Percentiles rank a stretch among this genome's conserved stretches.
These are phyloP conservation scores for Cryptococcus neoformans DNA, from an alignment of 1,284 basidiomycete species.

Conservation along the genomic window DNA sequence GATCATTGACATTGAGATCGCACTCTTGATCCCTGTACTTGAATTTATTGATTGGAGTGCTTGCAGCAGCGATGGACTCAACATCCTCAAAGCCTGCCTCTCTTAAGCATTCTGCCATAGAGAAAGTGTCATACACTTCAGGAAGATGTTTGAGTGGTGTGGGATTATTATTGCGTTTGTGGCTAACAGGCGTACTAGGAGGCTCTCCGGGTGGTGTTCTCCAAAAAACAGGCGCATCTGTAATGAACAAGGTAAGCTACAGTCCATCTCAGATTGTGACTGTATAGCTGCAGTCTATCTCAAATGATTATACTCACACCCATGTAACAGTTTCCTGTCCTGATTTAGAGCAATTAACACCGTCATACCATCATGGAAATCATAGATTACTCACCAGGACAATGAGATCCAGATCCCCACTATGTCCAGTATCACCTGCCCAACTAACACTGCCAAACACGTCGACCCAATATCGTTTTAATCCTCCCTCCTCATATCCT, in stretches of 20 bases:
- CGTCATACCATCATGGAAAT: not conserved
- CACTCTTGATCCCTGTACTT: constrained; percentile 22
- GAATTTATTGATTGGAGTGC: constrained; percentile 49
- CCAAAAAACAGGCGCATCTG: constrained; percentile 25
- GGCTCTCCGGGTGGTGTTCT: constrained; percentile 5
- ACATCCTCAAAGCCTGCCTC: constrained; percentile 19
- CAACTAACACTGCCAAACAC: constrained; percentile 50
- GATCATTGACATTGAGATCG: constrained; percentile 49
- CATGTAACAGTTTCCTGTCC: constrained; percentile 32
- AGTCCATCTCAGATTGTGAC: not conserved
- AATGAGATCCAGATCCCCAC: constrained; percentile 45
- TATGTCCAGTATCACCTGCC: constrained; percentile 42
- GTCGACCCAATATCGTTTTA: constrained; percentile 38
- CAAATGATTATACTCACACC: constrained; percentile 27
- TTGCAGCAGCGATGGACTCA: constrained; percentile 27
- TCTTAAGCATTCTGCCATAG: constrained; percentile 19
- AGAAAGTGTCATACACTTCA: constrained; percentile 34
- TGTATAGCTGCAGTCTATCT: not conserved
- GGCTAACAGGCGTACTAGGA: not conserved
- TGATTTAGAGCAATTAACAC: constrained; percentile 12
- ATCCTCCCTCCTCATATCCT: not conserved
- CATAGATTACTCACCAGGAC: constrained; percentile 27
- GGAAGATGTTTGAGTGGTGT: constrained; percentile 16
- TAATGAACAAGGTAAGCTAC: not conserved
- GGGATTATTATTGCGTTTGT: not conserved